Conservation (phyloP, 768 basidiomycete species). For the Lepiota subincarnata region DNA sequence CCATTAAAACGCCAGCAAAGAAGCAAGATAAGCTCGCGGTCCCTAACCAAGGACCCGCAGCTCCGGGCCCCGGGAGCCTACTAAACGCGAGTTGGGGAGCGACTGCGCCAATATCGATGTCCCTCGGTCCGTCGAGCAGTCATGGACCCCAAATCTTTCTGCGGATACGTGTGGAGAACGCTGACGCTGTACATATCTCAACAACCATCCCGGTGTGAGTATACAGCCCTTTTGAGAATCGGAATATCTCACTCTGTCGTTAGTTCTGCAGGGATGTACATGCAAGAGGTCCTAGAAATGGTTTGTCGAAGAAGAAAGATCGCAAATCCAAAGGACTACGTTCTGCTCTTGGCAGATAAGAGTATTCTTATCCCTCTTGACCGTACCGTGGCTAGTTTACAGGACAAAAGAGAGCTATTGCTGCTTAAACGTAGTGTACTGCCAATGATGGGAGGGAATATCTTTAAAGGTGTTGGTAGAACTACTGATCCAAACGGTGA, state of each 20-base stretch:
- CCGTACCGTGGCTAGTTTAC: conserved; percentile 92
- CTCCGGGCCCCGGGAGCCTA: conserved; percentile 41
- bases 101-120: conserved; percentile 56
- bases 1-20: conserved; percentile 68
- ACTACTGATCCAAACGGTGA: conserved; percentile 92
- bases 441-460: conserved; percentile 64
- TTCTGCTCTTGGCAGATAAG: conserved; percentile 63
- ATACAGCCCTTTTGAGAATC: not conserved
- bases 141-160: conserved; percentile 83
- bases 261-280: conserved; percentile 90
- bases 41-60: conserved; percentile 34
- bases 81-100: conserved; percentile 40
- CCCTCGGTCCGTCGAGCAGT: conserved; percentile 62
- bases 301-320: conserved; percentile 71
- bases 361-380: conserved; percentile 87
- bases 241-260: not conserved
- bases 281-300: conserved; percentile 90
- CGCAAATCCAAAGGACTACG: conserved; percentile 73
- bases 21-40: conserved; percentile 48
- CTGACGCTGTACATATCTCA: conserved; percentile 79
- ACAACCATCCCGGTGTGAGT: conserved; percentile 91
- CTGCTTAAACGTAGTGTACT: conserved; percentile 79
- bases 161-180: conserved; percentile 75
- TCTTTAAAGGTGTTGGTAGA: conserved; percentile 57
- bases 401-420: conserved; percentile 79